Percentiles rank a stretch among this genome's conserved stretches.
Evolutionary conservation across 164 flowering plant genomes (phyloP).

Genomic region (Magnolia kwangsiensis): DNA sequence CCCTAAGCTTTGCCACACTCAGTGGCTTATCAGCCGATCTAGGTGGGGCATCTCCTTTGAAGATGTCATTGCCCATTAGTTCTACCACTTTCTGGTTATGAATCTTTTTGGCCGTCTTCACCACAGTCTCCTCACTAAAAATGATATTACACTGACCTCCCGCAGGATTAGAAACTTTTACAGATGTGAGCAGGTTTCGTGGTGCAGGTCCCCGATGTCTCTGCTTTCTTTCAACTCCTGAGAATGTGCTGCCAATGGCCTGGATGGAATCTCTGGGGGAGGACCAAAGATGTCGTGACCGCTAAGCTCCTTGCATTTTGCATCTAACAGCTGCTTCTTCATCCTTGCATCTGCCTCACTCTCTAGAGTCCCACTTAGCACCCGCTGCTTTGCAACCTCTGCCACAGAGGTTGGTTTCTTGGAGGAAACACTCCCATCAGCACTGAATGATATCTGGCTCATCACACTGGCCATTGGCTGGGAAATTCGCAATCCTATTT

Average conservation of each 20-base stretch:
- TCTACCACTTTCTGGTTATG: slow-evolving; percentile 75
- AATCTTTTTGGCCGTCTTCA: slow-evolving; percentile 81
- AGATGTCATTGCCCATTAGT: slow-evolving; percentile 84
- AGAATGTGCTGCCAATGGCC: slow-evolving; percentile 51
- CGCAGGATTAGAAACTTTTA: slow-evolving; percentile 61
- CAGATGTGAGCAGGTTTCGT: slow-evolving; percentile 48
- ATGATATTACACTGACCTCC: slow-evolving; percentile 56
- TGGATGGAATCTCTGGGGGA: slow-evolving; percentile 73
- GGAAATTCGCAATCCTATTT: slow-evolving; percentile 74
- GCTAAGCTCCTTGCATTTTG: slow-evolving; percentile 85
- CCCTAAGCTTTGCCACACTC: slow-evolving; percentile 77
- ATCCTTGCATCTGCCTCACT: slow-evolving; percentile 56
- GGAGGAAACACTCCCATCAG: slow-evolving; percentile 65
- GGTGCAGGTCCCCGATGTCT: slow-evolving; percentile 57
- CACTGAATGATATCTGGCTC: slow-evolving; percentile 89
- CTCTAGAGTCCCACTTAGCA: slow-evolving; percentile 79
- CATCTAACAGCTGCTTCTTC: slow-evolving; percentile 77
- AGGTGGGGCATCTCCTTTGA: slow-evolving; percentile 77
- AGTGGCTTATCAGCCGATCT: slow-evolving; percentile 75
- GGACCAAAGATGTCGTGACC: slow-evolving; percentile 92
- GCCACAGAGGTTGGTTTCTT: slow-evolving; percentile 71
- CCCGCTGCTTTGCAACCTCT: slow-evolving; percentile 96
- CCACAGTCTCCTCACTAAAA: slow-evolving; percentile 48
- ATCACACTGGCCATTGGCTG: slow-evolving; percentile 87
- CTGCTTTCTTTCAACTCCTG: slow-evolving; percentile 52